Percentiles rank a stretch among this genome's conserved stretches.
These are phyloP conservation scores for Pilatotrama ljubarskyi DNA, from an alignment of 768 basidiomycete species.

Conservation along the genomic window DNA sequence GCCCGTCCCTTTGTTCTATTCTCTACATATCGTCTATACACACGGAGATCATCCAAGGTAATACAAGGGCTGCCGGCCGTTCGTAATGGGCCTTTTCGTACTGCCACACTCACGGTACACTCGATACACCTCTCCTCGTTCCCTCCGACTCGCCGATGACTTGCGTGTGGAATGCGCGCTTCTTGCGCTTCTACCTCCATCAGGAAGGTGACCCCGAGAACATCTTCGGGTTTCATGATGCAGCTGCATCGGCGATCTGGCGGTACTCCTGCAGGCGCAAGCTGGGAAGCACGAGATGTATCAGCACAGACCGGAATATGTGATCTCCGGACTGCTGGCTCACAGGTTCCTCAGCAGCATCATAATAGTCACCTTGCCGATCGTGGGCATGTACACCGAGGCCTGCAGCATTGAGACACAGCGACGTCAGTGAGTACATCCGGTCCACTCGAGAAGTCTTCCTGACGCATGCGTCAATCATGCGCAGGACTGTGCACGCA, in stretches of 20 bases:
- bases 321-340: constrained; percentile 33
- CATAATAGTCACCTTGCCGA: constrained; percentile 97
- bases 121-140: not conserved
- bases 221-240: not conserved
- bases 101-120: not conserved
- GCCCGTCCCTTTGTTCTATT: constrained; percentile 3
- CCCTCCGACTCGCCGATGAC: not conserved
- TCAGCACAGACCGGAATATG: not conserved
- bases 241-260: constrained; percentile 21
- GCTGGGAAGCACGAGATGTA: constrained; percentile 31
- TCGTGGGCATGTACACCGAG: constrained; percentile 90
- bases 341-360: constrained; percentile 97
- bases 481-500: constrained; percentile 33
- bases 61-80: constrained; percentile 5
- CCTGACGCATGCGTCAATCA: too few relatives aligned
- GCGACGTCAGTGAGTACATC: not conserved
- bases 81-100: constrained; percentile 6
- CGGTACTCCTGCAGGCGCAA: constrained; percentile 60
- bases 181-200: too few relatives aligned
- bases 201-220: too few relatives aligned
- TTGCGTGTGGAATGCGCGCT: too few relatives aligned
- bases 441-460: too few relatives aligned
- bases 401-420: constrained; percentile 52
- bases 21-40: constrained; percentile 9
- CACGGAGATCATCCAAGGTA: constrained; percentile 11